Evolutionary conservation across 768 basidiomycete species (phyloP).

Genomic region (Boletus sp.): DNA sequence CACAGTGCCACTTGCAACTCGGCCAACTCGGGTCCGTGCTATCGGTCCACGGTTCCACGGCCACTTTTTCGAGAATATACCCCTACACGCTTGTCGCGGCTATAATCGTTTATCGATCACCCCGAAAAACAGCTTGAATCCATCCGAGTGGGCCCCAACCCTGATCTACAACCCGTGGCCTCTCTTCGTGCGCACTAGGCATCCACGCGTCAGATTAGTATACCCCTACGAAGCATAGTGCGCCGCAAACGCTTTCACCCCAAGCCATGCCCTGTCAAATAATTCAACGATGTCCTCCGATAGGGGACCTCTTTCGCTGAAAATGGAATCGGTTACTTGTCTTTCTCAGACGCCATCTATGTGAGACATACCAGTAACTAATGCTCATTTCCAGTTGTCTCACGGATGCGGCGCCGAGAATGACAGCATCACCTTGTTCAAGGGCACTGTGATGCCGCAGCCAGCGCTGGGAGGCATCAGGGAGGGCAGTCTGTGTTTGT

Average conservation of each 20-base stretch:
- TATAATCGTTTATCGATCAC: not conserved
- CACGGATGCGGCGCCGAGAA: conserved; percentile 37
- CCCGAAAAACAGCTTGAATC: not conserved
- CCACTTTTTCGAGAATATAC: not conserved
- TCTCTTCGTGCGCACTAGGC: not conserved
- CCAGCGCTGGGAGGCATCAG: conserved; percentile 12
- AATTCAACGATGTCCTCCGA: conserved; percentile 9
- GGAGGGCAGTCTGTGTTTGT: conserved; percentile 6
- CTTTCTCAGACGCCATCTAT: not conserved
- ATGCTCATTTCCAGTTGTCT: conserved; percentile 34
- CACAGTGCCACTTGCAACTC: not conserved
- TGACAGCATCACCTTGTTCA: conserved; percentile 27
- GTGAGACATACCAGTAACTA: conserved; percentile 11
- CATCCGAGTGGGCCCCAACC: too few relatives aligned
- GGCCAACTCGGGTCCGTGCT: too few relatives aligned
- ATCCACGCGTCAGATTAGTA: too few relatives aligned
- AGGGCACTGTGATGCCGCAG: conserved; percentile 19
- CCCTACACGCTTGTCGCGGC: too few relatives aligned
- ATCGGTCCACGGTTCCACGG: not conserved
- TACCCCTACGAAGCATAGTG: conserved; percentile 11
- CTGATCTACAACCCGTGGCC: not conserved
- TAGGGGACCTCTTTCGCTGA: conserved; percentile 19
- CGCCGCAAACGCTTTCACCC: not conserved
- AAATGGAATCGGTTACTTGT: conserved; percentile 1
- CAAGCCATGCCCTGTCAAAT: conserved; percentile 11